Evolutionary conservation across 176 grass and related monocot genomes (phyloP).

Genomic region (Canna indica): DNA sequence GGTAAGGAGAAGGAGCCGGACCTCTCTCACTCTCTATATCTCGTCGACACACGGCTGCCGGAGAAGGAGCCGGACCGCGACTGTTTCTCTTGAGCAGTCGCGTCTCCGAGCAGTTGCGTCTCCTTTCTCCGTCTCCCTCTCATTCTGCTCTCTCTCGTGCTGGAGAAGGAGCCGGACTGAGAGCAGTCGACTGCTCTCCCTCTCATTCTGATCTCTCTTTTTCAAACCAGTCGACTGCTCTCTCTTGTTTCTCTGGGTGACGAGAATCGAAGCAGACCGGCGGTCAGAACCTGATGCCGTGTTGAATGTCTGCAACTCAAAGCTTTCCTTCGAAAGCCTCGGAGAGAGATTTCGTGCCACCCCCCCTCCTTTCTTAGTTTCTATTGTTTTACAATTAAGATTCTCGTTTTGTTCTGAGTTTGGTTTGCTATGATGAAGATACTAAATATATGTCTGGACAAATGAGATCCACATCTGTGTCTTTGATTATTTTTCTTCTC

Average conservation of each 20-base stretch:
- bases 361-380: neutral
- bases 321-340: conserved; percentile 36
- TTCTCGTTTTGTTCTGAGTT: neutral
- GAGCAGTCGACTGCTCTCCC: too few species aligned
- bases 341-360: conserved; percentile 29
- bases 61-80: too few species aligned
- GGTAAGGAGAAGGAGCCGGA: too few species aligned
- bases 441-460: conserved; percentile 68
- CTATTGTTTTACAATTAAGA: neutral
- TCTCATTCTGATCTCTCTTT: too few species aligned
- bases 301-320: conserved; percentile 87
- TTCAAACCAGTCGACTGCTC: too few species aligned
- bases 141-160: too few species aligned
- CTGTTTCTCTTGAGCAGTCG: too few species aligned
- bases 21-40: too few species aligned
- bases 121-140: too few species aligned
- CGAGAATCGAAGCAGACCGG: conserved; percentile 82
- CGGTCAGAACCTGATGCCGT: conserved; percentile 99
- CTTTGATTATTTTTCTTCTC: neutral
- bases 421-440: conserved; percentile 37
- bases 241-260: conserved; percentile 75
- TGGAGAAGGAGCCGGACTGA: too few species aligned
- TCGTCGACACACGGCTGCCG: too few species aligned
- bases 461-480: conserved; percentile 47
- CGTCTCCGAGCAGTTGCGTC: too few species aligned